phyloP scores from a whole-genome alignment of 768 basidiomycete genomes.

The Macrolepiota fuliginosa region DNA sequence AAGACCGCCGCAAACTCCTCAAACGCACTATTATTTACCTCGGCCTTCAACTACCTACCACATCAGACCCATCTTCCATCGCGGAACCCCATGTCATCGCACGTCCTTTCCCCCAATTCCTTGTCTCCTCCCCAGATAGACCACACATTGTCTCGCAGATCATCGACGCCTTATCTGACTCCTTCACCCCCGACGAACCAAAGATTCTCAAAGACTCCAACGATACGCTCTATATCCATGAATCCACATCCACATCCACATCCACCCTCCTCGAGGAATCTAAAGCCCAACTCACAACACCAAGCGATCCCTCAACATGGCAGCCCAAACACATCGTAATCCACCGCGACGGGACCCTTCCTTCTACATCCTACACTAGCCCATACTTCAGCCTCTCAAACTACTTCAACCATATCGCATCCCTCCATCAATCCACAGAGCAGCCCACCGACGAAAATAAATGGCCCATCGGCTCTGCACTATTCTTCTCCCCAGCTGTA shows the following conservation, averaged over 20 bases:
- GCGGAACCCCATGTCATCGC: constrained; percentile 26
- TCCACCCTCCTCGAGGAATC: constrained; percentile 23
- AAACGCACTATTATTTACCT: constrained; percentile 30
- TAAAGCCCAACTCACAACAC: constrained; percentile 14
- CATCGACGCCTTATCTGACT: constrained; percentile 30
- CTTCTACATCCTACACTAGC: constrained; percentile 44
- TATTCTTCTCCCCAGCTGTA: constrained; percentile 86
- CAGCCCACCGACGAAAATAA: constrained; percentile 15
- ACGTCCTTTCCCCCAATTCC: constrained; percentile 59
- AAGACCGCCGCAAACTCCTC: constrained; percentile 20
- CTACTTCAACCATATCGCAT: constrained; percentile 57
- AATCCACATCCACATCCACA: constrained; percentile 28
- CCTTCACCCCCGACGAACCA: constrained; percentile 16
- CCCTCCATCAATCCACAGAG: constrained; percentile 24
- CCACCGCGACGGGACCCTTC: constrained; percentile 44
- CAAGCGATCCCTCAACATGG: constrained; percentile 31
- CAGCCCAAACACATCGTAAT: constrained; percentile 56
- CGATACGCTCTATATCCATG: constrained; percentile 68
- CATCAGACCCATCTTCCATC: constrained; percentile 23
- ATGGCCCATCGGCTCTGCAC: constrained; percentile 70
- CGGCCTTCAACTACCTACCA: constrained; percentile 34
- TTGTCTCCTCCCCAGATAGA: constrained; percentile 44
- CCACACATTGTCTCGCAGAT: constrained; percentile 38
- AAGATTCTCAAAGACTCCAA: constrained; percentile 56
- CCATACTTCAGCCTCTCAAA: constrained; percentile 69